Conservation (phyloP, 2,329 filamentous ascomycete genomes). For the Beauveria asiatica region DNA sequence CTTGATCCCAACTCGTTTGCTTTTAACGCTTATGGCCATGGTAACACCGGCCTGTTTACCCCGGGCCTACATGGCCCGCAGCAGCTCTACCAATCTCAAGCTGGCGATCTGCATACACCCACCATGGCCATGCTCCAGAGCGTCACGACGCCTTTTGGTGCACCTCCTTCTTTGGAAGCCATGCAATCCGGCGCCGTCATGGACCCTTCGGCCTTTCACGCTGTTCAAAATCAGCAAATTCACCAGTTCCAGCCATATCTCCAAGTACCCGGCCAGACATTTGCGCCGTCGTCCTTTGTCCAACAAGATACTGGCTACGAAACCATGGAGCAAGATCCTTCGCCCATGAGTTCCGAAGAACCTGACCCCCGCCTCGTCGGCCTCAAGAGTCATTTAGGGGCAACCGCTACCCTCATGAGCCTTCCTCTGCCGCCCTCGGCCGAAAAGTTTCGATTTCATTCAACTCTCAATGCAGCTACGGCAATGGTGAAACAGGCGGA, state of each 20-base stretch:
- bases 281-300: slow-evolving; percentile 71
- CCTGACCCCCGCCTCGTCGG: slow-evolving; percentile 31
- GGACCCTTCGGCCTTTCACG: slow-evolving; percentile 62
- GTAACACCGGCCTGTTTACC: slow-evolving; percentile 77
- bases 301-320: slow-evolving; percentile 76
- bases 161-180: slow-evolving; percentile 59
- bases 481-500: slow-evolving; percentile 88
- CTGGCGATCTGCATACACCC: slow-evolving; percentile 81
- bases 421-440: slow-evolving; percentile 43
- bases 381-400: slow-evolving; percentile 46
- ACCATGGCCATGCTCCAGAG: slow-evolving; percentile 66
- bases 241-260: slow-evolving; percentile 65
- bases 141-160: slow-evolving; percentile 70
- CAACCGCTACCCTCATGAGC: slow-evolving; percentile 45
- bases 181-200: slow-evolving; percentile 53
- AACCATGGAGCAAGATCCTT: slow-evolving; percentile 65
- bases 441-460: slow-evolving; percentile 80
- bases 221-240: slow-evolving; percentile 51
- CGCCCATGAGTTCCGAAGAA: slow-evolving; percentile 52
- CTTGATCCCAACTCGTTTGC: slow-evolving; percentile 78
- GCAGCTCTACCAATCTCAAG: slow-evolving; percentile 72
- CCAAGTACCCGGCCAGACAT: slow-evolving; percentile 49
- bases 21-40: slow-evolving; percentile 71
- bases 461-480: slow-evolving; percentile 85
- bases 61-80: slow-evolving; percentile 72